Evolutionary conservation across 495 filamentous ascomycete genomes (phyloP).

Genomic region (Lentithecium fluviatile): DNA sequence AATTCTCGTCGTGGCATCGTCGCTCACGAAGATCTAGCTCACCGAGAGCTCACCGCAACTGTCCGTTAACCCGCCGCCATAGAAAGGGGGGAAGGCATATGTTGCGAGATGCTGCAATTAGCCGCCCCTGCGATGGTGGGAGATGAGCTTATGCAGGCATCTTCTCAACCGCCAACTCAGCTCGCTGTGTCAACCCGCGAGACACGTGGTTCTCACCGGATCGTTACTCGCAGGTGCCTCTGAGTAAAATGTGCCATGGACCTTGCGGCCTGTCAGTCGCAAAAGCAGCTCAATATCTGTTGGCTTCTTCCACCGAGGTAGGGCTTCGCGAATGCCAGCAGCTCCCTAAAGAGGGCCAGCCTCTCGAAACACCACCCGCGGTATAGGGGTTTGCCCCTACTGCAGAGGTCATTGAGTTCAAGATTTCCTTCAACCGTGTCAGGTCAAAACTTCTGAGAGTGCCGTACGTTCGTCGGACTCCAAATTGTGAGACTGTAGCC

Average conservation of each 20-base stretch:
- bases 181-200: no score
- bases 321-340: conserved; percentile 19
- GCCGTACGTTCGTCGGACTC: no score
- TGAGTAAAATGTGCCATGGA: conserved; percentile 33
- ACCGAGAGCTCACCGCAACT: no score
- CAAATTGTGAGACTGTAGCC: neutral
- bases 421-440: neutral
- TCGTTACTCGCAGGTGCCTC: conserved; percentile 18
- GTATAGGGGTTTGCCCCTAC: conserved; percentile 32
- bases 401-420: conserved; percentile 18
- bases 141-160: no score
- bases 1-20: no score
- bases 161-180: neutral
- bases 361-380: conserved; percentile 18
- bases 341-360: conserved; percentile 17
- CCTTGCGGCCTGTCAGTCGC: conserved; percentile 28
- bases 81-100: no score
- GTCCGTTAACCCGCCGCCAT: no score
- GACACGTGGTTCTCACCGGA: neutral
- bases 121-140: no score
- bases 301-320: conserved; percentile 28
- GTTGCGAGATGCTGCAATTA: no score
- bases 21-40: no score
- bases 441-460: no score
- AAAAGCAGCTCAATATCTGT: conserved; percentile 23